These are phyloP conservation scores for Arabidopsis lyrata DNA, from an alignment of 441 rosid genomes.

Conservation along the genomic window DNA sequence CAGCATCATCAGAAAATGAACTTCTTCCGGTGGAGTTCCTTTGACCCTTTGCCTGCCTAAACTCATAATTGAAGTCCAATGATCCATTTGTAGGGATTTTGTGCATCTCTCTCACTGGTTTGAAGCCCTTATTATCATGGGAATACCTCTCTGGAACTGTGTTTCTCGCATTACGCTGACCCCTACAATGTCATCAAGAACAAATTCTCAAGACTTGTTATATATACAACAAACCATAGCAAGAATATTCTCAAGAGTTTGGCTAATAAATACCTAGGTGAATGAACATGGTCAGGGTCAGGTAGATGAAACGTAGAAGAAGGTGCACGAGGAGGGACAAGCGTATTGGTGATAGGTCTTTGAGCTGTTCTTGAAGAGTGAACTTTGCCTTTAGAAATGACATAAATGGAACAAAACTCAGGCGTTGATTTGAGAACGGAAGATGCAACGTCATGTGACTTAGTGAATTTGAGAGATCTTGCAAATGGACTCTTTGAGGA, in stretches of 20 bases:
- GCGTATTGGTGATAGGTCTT: constrained; percentile 55
- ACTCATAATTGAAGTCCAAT: constrained; percentile 48
- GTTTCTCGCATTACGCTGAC: constrained; percentile 48
- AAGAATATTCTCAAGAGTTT: background rate
- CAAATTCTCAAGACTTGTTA: background rate
- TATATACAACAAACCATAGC: background rate
- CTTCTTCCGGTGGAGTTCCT: constrained; percentile 39
- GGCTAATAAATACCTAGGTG: constrained; percentile 46
- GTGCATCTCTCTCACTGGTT: constrained; percentile 37
- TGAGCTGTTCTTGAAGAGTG: constrained; percentile 57
- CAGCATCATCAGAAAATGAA: constrained; percentile 49
- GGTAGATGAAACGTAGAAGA: constrained; percentile 36
- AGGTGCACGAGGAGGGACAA: constrained; percentile 60
- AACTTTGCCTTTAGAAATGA: constrained; percentile 81
- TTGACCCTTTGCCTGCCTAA: constrained; percentile 35
- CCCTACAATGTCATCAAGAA: constrained; percentile 27
- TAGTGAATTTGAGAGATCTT: constrained; percentile 58
- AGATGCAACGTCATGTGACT: constrained; percentile 59
- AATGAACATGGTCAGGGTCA: constrained; percentile 48
- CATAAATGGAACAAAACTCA: constrained; percentile 75
- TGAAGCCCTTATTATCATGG: constrained; percentile 46
- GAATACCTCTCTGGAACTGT: constrained; percentile 46
- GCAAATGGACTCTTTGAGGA: constrained; percentile 66
- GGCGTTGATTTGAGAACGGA: constrained; percentile 63
- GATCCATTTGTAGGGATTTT: constrained; percentile 48